Evolutionary conservation across 2,329 filamentous ascomycete genomes (phyloP).

Genomic region (Aspergillus novoparasiticus): DNA sequence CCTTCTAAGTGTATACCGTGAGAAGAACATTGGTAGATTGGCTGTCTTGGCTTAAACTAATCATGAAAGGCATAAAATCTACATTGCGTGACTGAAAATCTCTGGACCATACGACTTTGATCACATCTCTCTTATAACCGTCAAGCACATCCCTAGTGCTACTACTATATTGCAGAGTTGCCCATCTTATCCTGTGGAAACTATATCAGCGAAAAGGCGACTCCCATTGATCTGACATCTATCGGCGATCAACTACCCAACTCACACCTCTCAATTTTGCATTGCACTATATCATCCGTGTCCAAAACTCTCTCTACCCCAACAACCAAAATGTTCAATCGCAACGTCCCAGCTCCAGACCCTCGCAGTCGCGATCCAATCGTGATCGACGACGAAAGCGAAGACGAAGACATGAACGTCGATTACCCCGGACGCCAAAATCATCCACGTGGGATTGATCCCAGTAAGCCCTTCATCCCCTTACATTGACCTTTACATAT

Average conservation of each 20-base stretch:
- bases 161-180: not conserved
- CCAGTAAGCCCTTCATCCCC: not conserved
- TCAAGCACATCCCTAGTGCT: not conserved
- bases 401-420: slow-evolving; percentile 28
- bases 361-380: slow-evolving; percentile 19
- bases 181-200: not conserved
- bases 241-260: not conserved
- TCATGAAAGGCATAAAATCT: not conserved
- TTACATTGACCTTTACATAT: not conserved
- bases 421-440: slow-evolving; percentile 14
- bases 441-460: not conserved
- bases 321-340: slow-evolving; percentile 17
- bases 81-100: not conserved
- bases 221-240: not conserved
- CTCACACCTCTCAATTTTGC: not conserved
- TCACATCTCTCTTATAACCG: not conserved
- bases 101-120: not conserved
- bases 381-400: slow-evolving; percentile 18
- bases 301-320: too few relatives aligned
- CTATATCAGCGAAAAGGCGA: not conserved
- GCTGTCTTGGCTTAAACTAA: not conserved
- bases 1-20: not conserved
- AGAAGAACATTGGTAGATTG: not conserved
- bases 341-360: slow-evolving; percentile 14
- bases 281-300: not conserved